These are phyloP conservation scores for Xanthoconium separans DNA, from an alignment of 1,284 basidiomycete genomes.

Conservation along the genomic window DNA sequence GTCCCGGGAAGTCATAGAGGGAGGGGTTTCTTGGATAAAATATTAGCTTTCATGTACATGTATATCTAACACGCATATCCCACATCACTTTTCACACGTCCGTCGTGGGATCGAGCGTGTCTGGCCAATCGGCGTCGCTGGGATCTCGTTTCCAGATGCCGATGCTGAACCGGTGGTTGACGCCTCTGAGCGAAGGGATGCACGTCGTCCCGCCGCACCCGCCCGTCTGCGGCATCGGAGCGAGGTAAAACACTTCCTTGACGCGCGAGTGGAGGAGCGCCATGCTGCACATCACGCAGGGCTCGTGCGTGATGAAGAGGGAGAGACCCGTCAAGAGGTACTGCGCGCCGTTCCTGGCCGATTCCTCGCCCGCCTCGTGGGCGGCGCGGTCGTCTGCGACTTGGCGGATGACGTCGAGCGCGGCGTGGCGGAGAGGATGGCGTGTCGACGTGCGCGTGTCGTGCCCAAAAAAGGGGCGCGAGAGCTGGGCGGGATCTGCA, in stretches of 20 bases:
- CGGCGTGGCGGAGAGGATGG: slow-evolving; percentile 84
- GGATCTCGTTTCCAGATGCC: slow-evolving; percentile 49
- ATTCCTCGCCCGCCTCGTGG: slow-evolving; percentile 6
- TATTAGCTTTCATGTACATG: neutral
- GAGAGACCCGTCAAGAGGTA: slow-evolving; percentile 84
- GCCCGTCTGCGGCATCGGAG: slow-evolving; percentile 70
- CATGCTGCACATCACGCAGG: slow-evolving; percentile 96
- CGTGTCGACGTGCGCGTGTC: slow-evolving; percentile 68
- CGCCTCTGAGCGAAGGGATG: slow-evolving; percentile 70
- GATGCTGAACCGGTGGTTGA: slow-evolving; percentile 84
- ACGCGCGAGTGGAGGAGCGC: slow-evolving; percentile 89
- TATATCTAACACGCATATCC: neutral
- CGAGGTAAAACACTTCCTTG: slow-evolving; percentile 75
- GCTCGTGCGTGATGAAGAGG: slow-evolving; percentile 90
- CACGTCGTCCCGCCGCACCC: slow-evolving; percentile 73
- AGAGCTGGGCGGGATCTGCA: slow-evolving; percentile 35
- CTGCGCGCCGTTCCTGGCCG: slow-evolving; percentile 59
- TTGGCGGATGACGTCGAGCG: slow-evolving; percentile 72
- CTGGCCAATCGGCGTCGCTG: slow-evolving; percentile 4
- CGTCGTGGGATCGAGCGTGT: slow-evolving; percentile 7
- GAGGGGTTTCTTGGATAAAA: neutral
- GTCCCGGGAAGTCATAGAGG: slow-evolving; percentile 1
- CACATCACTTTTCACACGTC: slow-evolving; percentile 18
- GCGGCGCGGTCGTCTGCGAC: slow-evolving; percentile 56
- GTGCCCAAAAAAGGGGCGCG: slow-evolving; percentile 51